phyloP scores from a whole-genome alignment of 352 stramenopile species.

The Pythium utonaiense region DNA sequence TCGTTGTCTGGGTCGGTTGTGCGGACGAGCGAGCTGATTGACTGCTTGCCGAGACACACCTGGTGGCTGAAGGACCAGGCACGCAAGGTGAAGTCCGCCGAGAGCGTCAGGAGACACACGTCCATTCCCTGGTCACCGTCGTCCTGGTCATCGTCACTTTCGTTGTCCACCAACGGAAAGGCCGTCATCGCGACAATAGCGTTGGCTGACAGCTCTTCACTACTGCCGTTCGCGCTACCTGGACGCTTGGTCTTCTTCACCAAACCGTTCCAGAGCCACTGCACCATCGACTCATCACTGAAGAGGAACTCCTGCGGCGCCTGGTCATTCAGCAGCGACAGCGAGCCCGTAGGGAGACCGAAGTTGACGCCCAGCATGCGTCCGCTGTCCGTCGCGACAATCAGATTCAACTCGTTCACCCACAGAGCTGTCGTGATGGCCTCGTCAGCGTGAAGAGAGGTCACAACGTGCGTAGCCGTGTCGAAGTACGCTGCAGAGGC shows the following conservation, averaged over 20 bases:
- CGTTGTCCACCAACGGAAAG: conserved; percentile 53
- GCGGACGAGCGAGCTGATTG: conserved; percentile 37
- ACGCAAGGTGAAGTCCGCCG: conserved; percentile 57
- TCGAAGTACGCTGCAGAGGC: conserved; percentile 29
- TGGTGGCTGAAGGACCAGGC: conserved; percentile 69
- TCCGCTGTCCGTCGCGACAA: conserved; percentile 55
- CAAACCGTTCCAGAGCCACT: conserved; percentile 69
- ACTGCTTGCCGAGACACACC: conserved; percentile 61
- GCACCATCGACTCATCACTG: conserved; percentile 60
- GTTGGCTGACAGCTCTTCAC: conserved; percentile 27
- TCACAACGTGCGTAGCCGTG: conserved; percentile 40
- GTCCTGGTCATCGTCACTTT: conserved; percentile 39
- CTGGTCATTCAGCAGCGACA: conserved; percentile 22
- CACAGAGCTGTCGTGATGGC: conserved; percentile 61
- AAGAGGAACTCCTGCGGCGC: conserved; percentile 65
- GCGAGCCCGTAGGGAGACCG: conserved; percentile 32
- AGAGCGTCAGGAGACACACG: conserved; percentile 66
- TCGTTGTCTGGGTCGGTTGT: conserved; percentile 29
- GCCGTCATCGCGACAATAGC: conserved; percentile 59
- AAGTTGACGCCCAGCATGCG: conserved; percentile 72
- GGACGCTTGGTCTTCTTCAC: conserved; percentile 31
- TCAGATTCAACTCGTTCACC: conserved; percentile 77
- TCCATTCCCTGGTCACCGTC: conserved; percentile 43
- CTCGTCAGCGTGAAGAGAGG: conserved; percentile 45
- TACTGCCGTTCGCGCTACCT: conserved; percentile 32